phyloP scores from a whole-genome alignment of 306 rosid species.

The Vigna angularis region DNA sequence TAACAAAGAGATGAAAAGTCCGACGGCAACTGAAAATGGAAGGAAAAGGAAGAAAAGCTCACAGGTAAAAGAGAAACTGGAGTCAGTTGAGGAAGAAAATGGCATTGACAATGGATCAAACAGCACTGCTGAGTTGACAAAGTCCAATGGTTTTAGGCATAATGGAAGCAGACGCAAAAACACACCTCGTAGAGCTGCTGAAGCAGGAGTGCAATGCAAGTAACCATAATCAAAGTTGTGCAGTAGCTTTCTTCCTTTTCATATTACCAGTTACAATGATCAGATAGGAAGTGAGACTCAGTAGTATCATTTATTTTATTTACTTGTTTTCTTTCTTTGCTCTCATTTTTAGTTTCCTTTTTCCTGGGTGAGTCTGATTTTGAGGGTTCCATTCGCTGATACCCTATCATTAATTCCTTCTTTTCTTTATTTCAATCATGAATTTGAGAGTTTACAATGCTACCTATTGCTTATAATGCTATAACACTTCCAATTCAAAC shows the following conservation, averaged over 20 bases:
- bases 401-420: constrained; percentile 47
- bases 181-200: constrained; percentile 91
- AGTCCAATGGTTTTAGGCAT: constrained; percentile 77
- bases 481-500: constrained; percentile 37
- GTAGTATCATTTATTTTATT: constrained; percentile 47
- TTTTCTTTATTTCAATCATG: constrained; percentile 47
- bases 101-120: constrained; percentile 51
- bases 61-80: constrained; percentile 54
- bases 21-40: constrained; percentile 50
- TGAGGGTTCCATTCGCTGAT: constrained; percentile 50
- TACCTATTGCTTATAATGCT: constrained; percentile 54
- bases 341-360: constrained; percentile 47
- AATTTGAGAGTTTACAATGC: constrained; percentile 60
- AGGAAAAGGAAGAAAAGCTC: constrained; percentile 62
- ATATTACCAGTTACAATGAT: constrained; percentile 37
- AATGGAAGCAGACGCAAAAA: constrained; percentile 88
- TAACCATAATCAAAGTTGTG: constrained; percentile 47
- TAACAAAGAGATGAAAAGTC: constrained; percentile 52
- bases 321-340: constrained; percentile 51
- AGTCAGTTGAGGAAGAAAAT: constrained; percentile 56
- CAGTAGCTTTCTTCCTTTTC: constrained; percentile 52
- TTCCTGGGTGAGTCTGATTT: constrained; percentile 29
- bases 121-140: constrained; percentile 52
- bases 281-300: constrained; percentile 56
- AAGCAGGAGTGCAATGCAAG: constrained; percentile 93